These are phyloP conservation scores for Sporothrix brunneoviolacea DNA, from an alignment of 2,329 filamentous ascomycete genomes.

Conservation along the genomic window DNA sequence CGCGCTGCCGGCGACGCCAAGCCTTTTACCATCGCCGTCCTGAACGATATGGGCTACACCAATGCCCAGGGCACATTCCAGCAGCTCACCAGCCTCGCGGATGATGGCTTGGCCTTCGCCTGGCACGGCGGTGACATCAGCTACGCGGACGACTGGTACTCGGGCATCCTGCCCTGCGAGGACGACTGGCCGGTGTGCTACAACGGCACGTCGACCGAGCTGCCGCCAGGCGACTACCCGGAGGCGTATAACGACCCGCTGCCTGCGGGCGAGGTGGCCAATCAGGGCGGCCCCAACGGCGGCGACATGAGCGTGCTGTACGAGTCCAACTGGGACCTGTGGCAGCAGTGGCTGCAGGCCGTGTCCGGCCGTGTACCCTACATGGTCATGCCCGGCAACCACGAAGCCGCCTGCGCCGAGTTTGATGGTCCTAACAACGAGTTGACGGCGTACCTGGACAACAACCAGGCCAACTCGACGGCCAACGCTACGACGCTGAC, in stretches of 20 bases:
- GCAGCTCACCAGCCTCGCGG: conserved; percentile 33
- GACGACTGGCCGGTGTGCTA: conserved; percentile 44
- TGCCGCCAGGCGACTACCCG: conserved; percentile 33
- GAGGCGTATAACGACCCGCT: conserved; percentile 38
- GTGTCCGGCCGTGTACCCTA: conserved; percentile 39
- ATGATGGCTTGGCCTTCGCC: conserved; percentile 40
- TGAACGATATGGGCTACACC: conserved; percentile 50
- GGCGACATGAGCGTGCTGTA: conserved; percentile 44
- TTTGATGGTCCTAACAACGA: conserved; percentile 39
- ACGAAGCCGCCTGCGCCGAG: conserved; percentile 42
- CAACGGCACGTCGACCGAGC: conserved; percentile 37
- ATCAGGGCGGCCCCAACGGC: conserved; percentile 39
- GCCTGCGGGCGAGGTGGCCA: conserved; percentile 36
- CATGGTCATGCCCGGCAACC: conserved; percentile 45
- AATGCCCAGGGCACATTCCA: conserved; percentile 42
- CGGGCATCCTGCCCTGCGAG: conserved; percentile 42
- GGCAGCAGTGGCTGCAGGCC: conserved; percentile 42
- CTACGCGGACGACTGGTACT: conserved; percentile 29
- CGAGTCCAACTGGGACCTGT: conserved; percentile 45
- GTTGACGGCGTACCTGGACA: conserved; percentile 40
- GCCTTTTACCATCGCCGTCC: conserved; percentile 38
- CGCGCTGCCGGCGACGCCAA: conserved; percentile 34
- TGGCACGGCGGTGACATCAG: conserved; percentile 48
- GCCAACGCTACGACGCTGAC: conserved; percentile 31
- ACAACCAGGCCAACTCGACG: conserved; percentile 36